These are phyloP conservation scores for Skeletonema grethae DNA, from an alignment of 108 stramenopile species.

Conservation along the genomic window DNA sequence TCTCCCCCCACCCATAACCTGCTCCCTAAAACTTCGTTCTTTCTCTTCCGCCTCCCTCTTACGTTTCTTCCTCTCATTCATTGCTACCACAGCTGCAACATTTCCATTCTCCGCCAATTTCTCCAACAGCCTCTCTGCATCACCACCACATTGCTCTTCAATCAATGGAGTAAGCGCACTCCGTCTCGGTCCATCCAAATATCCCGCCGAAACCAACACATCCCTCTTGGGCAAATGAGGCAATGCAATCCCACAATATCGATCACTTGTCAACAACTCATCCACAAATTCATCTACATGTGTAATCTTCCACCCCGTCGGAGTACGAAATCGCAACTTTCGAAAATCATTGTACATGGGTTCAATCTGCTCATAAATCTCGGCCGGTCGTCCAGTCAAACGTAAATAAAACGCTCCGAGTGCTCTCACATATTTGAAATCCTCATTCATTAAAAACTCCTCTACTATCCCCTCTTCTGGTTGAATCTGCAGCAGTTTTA, in stretches of 20 bases:
- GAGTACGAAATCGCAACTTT: conserved; percentile 66
- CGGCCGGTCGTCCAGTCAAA: conserved; percentile 91
- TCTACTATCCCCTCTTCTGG: conserved; percentile 94
- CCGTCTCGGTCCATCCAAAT: conserved; percentile 68
- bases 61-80: conserved; percentile 50
- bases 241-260: conserved; percentile 90
- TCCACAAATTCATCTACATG: conserved; percentile 95
- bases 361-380: conserved; percentile 91
- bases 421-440: conserved; percentile 95
- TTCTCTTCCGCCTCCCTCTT: conserved; percentile 26
- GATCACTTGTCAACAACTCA: conserved; percentile 70
- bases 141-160: conserved; percentile 49
- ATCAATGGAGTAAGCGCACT: conserved; percentile 58
- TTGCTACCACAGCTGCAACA: conserved; percentile 43
- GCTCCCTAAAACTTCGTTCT: conserved; percentile 17
- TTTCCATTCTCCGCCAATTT: conserved; percentile 62
- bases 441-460: conserved; percentile 89
- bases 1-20: conserved; percentile 12
- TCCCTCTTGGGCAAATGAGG: conserved; percentile 87
- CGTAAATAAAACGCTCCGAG: conserved; percentile 95
- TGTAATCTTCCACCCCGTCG: conserved; percentile 83
- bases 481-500: conserved; percentile 97
- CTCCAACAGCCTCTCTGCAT: conserved; percentile 56
- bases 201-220: conserved; percentile 75
- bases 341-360: conserved; percentile 93